Percentiles rank a stretch among this genome's conserved stretches.
phyloP scores from a whole-genome alignment of 495 filamentous ascomycete genomes.

The Xylaria grammica region DNA sequence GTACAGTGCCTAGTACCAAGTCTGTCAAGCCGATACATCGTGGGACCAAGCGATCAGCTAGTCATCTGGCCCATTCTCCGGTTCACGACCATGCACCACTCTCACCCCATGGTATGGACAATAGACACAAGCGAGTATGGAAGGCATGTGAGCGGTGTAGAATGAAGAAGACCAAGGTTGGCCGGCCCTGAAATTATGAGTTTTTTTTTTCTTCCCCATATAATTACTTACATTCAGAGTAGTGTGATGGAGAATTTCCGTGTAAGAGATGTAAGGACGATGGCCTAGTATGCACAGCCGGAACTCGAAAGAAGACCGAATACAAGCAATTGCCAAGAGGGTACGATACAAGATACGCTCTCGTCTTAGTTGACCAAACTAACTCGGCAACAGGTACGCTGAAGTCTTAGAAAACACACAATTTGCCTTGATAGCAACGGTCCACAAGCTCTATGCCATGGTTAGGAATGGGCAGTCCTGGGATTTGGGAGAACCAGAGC shows the following conservation, averaged over 20 bases:
- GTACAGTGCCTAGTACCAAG: constrained; percentile 34
- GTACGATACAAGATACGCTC: constrained; percentile 33
- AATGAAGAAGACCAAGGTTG: constrained; percentile 74
- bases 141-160: constrained; percentile 74
- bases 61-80: constrained; percentile 34
- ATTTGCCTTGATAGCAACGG: constrained; percentile 60
- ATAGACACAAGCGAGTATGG: constrained; percentile 68
- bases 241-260: constrained; percentile 71
- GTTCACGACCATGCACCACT: constrained; percentile 43
- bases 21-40: constrained; percentile 40
- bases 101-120: constrained; percentile 45
- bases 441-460: constrained; percentile 64
- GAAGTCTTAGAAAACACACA: constrained; percentile 64
- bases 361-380: constrained; percentile 22
- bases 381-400: constrained; percentile 51
- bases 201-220: background rate
- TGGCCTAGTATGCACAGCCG: constrained; percentile 61
- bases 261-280: constrained; percentile 72
- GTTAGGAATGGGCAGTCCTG: constrained; percentile 58
- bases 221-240: constrained; percentile 23
- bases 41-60: constrained; percentile 36
- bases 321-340: constrained; percentile 63
- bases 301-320: constrained; percentile 63
- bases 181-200: constrained; percentile 10
- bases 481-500: constrained; percentile 60